These are phyloP conservation scores for Pestalotiopsis sp. DNA, from an alignment of 2,329 filamentous ascomycete species.

Conservation along the genomic window DNA sequence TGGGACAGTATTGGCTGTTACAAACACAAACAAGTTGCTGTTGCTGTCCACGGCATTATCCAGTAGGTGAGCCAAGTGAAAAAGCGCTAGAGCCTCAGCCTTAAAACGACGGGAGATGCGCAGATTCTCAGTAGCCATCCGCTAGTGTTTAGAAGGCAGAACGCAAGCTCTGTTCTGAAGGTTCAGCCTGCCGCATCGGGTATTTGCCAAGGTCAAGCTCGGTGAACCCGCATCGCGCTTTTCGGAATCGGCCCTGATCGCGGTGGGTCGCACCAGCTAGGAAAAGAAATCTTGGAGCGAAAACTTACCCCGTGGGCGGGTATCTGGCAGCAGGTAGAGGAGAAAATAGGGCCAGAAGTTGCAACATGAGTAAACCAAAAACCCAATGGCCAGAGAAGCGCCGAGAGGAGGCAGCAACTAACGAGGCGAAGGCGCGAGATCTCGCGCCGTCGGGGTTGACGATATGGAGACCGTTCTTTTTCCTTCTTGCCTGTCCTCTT, in stretches of 20 bases:
- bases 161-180: not conserved
- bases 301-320: not conserved
- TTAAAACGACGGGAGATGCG: not conserved
- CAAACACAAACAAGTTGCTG: not conserved
- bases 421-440: constrained; percentile 1
- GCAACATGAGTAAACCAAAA: not conserved
- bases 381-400: not conserved
- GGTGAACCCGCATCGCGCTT: not conserved
- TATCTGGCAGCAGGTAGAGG: not conserved
- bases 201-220: not conserved
- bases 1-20: not conserved
- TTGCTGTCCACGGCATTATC: not conserved
- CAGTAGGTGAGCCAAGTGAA: not conserved
- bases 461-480: not conserved
- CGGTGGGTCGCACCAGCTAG: not conserved
- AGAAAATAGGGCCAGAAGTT: not conserved
- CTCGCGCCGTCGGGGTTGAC: not conserved
- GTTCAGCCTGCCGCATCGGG: not conserved
- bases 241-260: not conserved
- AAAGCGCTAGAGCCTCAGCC: not conserved
- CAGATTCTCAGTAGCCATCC: not conserved
- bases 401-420: not conserved
- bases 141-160: not conserved
- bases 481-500: not conserved
- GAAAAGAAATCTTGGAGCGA: not conserved